Evolutionary conservation across 2,329 filamentous ascomycete genomes (phyloP).

Genomic region (Beauveria pseudobassiana): DNA sequence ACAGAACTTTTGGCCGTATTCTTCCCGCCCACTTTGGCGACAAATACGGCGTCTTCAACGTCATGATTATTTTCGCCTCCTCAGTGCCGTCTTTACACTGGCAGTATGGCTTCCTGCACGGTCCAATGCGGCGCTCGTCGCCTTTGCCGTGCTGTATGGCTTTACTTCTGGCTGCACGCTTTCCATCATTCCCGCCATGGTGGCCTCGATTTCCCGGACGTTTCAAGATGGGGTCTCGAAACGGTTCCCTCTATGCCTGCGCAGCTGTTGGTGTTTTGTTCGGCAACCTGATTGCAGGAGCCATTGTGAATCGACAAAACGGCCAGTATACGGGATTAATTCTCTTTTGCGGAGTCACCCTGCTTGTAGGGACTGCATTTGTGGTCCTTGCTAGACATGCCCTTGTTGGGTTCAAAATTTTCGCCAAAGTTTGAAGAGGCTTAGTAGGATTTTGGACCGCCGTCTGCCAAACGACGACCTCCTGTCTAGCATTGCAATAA

Average conservation of each 20-base stretch:
- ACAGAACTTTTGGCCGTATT: constrained; percentile 1
- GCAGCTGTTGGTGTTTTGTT: neutral
- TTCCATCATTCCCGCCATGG: constrained; percentile 26
- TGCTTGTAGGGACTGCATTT: neutral
- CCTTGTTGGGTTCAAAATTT: neutral
- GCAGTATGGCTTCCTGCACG: neutral
- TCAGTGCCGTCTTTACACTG: constrained; percentile 43
- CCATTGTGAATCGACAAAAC: neutral
- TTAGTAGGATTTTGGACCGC: too few species aligned
- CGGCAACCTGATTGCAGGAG: neutral
- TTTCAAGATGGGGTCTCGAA: constrained; percentile 27
- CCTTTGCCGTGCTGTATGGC: constrained; percentile 23
- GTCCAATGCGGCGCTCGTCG: neutral
- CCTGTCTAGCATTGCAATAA: too few species aligned
- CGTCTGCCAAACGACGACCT: too few species aligned
- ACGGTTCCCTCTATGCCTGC: neutral
- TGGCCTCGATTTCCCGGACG: constrained; percentile 33
- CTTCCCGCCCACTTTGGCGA: neutral
- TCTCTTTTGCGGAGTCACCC: neutral
- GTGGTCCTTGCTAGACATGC: neutral
- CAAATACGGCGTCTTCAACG: constrained; percentile 45
- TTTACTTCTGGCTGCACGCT: constrained; percentile 22
- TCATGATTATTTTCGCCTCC: constrained; percentile 48
- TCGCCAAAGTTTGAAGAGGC: neutral
- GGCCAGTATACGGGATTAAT: neutral